phyloP scores from a whole-genome alignment of 148 eudicot genomes.

The Vaccinium darrowii region DNA sequence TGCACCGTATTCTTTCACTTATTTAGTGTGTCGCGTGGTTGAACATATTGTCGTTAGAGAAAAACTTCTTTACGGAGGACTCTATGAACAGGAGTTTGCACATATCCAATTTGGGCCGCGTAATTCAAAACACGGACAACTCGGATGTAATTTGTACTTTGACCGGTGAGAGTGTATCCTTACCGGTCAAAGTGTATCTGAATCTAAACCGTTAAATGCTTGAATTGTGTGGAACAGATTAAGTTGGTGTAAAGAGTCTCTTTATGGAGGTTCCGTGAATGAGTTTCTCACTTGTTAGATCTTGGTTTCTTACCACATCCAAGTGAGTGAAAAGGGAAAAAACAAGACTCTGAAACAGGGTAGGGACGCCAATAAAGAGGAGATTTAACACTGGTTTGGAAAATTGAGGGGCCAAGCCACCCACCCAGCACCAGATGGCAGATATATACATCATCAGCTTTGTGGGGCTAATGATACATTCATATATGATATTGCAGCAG shows the following conservation, averaged over 20 bases:
- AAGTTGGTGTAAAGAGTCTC: no score
- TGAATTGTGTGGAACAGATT: no score
- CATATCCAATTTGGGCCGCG: no score
- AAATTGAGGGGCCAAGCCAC: neutral
- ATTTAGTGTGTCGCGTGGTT: neutral
- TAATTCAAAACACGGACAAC: no score
- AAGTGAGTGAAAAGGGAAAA: neutral
- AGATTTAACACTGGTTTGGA: neutral
- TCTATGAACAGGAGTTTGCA: no score
- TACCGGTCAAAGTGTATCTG: no score
- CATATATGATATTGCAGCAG: neutral
- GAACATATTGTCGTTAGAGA: neutral
- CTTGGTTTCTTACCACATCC: neutral
- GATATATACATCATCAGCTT: neutral
- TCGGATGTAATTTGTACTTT: no score
- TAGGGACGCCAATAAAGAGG: slow-evolving; percentile 7
- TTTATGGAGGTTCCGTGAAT: no score
- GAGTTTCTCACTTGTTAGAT: no score
- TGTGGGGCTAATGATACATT: neutral
- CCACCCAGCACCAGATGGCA: neutral
- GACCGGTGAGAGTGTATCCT: no score
- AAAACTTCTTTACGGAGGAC: no score
- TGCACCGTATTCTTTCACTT: neutral
- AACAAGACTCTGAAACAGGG: neutral
- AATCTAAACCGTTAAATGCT: no score